Evolutionary conservation across 345 rosid species (phyloP).

Genomic region (Lepidium aucheri): DNA sequence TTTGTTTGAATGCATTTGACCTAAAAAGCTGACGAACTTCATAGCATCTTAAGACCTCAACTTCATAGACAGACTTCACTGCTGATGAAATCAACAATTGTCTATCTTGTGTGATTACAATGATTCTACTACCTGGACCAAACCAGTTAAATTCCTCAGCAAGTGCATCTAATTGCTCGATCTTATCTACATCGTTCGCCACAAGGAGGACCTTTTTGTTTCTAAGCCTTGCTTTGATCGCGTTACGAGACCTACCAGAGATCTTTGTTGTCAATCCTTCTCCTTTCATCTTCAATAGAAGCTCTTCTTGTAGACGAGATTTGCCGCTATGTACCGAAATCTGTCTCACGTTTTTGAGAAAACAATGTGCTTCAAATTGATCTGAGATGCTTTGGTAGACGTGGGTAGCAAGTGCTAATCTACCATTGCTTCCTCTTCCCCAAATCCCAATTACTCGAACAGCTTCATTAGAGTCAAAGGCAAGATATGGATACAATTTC

Average conservation of each 20-base stretch:
- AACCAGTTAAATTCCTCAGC: slow-evolving; percentile 6
- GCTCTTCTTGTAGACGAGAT: slow-evolving; percentile 15
- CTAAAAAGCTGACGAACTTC: slow-evolving; percentile 24
- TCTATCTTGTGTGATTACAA: slow-evolving; percentile 23
- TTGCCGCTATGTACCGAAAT: not conserved
- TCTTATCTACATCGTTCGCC: slow-evolving; percentile 22
- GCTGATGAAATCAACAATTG: slow-evolving; percentile 6
- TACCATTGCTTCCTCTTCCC: slow-evolving; percentile 27
- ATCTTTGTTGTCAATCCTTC: slow-evolving; percentile 11
- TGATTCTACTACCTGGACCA: slow-evolving; percentile 13
- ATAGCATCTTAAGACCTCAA: slow-evolving; percentile 2
- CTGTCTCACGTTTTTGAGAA: slow-evolving; percentile 16
- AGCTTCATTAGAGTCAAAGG: not conserved
- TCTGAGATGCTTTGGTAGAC: slow-evolving; percentile 12
- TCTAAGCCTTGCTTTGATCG: slow-evolving; percentile 15
- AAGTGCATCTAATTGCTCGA: slow-evolving; percentile 21
- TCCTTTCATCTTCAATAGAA: slow-evolving; percentile 22
- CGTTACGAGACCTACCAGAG: not conserved
- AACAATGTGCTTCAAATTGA: slow-evolving; percentile 26
- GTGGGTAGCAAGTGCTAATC: slow-evolving; percentile 19
- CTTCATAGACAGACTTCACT: slow-evolving; percentile 21
- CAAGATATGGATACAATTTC: not conserved
- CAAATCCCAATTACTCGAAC: slow-evolving; percentile 19
- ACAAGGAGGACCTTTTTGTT: slow-evolving; percentile 25
- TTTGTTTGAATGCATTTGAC: slow-evolving; percentile 12